Conservation (phyloP, 2,329 filamentous ascomycete genomes). For the Fusarium tuaranense region DNA sequence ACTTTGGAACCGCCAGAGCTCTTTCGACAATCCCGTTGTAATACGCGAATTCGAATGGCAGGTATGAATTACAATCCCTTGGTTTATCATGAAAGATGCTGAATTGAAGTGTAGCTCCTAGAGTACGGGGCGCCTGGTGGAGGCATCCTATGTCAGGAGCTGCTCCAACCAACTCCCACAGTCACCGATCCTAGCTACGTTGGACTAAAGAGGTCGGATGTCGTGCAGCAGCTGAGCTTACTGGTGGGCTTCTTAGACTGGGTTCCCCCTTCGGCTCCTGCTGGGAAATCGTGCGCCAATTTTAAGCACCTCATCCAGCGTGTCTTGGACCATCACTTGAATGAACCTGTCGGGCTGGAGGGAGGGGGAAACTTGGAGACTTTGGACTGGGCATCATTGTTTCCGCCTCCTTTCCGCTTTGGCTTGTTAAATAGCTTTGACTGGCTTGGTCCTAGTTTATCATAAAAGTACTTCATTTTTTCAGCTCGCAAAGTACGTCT, state of each 20-base stretch:
- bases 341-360: background rate
- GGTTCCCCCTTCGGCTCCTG: background rate
- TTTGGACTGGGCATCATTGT: background rate
- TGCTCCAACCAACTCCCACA: background rate
- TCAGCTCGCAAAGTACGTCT: background rate
- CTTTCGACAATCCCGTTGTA: background rate
- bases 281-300: background rate
- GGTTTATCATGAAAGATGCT: background rate
- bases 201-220: background rate
- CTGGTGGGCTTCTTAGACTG: background rate
- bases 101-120: background rate
- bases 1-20: background rate
- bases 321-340: background rate
- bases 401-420: background rate
- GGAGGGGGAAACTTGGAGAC: background rate
- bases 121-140: background rate
- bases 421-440: background rate
- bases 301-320: background rate
- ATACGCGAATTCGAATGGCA: background rate
- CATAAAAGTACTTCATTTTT: background rate
- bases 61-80: background rate
- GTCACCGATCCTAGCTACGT: background rate
- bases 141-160: background rate
- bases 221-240: background rate
- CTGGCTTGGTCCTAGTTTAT: background rate